Conservation (phyloP, 2,329 filamentous ascomycete genomes). For the Dactylonectria estremocensis region DNA sequence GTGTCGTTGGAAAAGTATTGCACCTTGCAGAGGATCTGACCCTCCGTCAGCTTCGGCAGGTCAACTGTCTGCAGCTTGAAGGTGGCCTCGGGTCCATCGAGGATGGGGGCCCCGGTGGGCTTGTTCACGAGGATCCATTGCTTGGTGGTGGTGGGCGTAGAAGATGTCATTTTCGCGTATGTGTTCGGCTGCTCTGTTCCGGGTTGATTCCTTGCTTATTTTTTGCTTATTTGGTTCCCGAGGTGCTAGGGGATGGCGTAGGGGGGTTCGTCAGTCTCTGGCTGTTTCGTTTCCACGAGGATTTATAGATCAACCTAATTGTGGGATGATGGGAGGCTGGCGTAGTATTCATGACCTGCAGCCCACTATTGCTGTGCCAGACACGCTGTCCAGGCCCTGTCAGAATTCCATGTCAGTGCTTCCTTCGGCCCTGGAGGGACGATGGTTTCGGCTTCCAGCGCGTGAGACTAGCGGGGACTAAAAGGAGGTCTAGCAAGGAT, state of each 20-base stretch:
- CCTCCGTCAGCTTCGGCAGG: conserved; percentile 45
- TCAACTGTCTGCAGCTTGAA: conserved; percentile 45
- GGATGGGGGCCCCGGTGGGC: conserved; percentile 45
- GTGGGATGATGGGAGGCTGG: background rate
- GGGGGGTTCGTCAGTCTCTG: conserved; percentile 7
- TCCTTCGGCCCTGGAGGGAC: background rate
- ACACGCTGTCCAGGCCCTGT: conserved; percentile 14
- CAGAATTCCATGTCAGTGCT: conserved; percentile 19
- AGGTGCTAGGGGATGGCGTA: conserved; percentile 20
- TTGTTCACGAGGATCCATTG: conserved; percentile 50
- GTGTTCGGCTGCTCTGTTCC: conserved; percentile 5
- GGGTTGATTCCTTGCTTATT: background rate
- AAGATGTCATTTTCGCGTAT: conserved; percentile 38
- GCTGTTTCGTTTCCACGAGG: conserved; percentile 12
- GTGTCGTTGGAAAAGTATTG: conserved; percentile 51
- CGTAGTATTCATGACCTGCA: background rate
- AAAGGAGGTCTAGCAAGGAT: conserved; percentile 3
- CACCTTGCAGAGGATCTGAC: conserved; percentile 48
- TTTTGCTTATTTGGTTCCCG: conserved; percentile 18
- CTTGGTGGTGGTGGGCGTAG: conserved; percentile 47
- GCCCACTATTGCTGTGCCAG: conserved; percentile 1
- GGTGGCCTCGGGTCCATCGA: conserved; percentile 47
- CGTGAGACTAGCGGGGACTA: background rate
- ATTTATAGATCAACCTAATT: conserved; percentile 18
- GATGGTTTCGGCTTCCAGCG: background rate